Percentiles rank a stretch among this genome's conserved stretches.
phyloP scores from a whole-genome alignment of 2,329 filamentous ascomycete species.

The Emmonsiellopsis sp. region DNA sequence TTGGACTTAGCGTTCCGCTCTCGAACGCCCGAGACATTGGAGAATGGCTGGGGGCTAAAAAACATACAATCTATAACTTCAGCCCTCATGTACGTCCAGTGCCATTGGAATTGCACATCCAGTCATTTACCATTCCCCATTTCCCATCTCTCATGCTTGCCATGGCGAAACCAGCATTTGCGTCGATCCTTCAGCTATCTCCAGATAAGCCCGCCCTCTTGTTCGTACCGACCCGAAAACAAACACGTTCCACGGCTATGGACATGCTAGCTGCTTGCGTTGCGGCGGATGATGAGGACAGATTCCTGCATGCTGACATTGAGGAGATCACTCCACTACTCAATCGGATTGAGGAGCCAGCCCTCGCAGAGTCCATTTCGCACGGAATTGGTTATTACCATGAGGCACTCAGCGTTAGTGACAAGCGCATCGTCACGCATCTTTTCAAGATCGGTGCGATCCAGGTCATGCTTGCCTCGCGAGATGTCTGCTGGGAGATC shows the following conservation, averaged over 20 bases:
- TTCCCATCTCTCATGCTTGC: slow-evolving; percentile 97
- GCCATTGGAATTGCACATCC: slow-evolving; percentile 85
- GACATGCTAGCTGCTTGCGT: slow-evolving; percentile 83
- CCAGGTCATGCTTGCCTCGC: slow-evolving; percentile 70
- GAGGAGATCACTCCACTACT: slow-evolving; percentile 76
- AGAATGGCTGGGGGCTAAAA: slow-evolving; percentile 95
- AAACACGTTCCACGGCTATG: slow-evolving; percentile 75
- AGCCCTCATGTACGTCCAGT: slow-evolving; percentile 83
- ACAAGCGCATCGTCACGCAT: slow-evolving; percentile 89
- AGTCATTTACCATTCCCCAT: slow-evolving; percentile 91
- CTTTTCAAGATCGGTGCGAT: slow-evolving; percentile 83
- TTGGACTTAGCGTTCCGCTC: slow-evolving; percentile 84
- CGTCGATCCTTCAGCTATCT: slow-evolving; percentile 79
- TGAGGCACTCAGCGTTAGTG: slow-evolving; percentile 77
- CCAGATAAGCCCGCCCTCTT: slow-evolving; percentile 81
- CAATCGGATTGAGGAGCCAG: slow-evolving; percentile 72
- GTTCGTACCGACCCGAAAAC: slow-evolving; percentile 89
- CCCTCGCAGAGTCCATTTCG: slow-evolving; percentile 76
- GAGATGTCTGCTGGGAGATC: slow-evolving; percentile 95
- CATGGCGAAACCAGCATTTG: slow-evolving; percentile 91
- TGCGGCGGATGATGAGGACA: slow-evolving; percentile 83
- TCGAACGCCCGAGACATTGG: slow-evolving; percentile 89
- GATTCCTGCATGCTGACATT: slow-evolving; percentile 77
- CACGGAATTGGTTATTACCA: slow-evolving; percentile 98
- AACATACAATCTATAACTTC: slow-evolving; percentile 98